A percentile compares a stretch with the other conserved stretches of the same genome.
These are phyloP conservation scores for Lachancea nothofagi DNA, from an alignment of 805 yeast species.

Conservation along the genomic window DNA sequence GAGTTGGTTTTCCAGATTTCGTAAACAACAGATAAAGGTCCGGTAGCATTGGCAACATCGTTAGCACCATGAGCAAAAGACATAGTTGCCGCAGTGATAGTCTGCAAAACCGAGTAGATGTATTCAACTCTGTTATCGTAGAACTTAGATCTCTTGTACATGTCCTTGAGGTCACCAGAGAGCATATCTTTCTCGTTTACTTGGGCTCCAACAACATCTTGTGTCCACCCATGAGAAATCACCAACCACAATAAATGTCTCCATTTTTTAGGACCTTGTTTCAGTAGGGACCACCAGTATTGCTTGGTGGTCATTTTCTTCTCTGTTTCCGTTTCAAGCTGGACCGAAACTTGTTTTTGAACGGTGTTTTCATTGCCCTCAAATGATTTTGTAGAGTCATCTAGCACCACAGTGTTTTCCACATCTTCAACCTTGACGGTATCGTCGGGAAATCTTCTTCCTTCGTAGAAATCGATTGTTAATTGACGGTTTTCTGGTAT, in stretches of 20 bases:
- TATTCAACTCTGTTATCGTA: slow-evolving; percentile 69
- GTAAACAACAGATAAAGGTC: slow-evolving; percentile 65
- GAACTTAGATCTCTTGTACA: slow-evolving; percentile 56
- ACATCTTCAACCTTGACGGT: slow-evolving; percentile 15
- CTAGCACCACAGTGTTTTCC: slow-evolving; percentile 11
- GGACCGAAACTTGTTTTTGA: slow-evolving; percentile 9
- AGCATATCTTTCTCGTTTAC: slow-evolving; percentile 36
- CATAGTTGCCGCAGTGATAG: slow-evolving; percentile 70
- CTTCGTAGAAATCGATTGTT: slow-evolving; percentile 60
- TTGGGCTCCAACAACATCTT: slow-evolving; percentile 55
- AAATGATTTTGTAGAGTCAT: slow-evolving; percentile 12
- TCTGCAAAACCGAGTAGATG: slow-evolving; percentile 62
- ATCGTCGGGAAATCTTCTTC: slow-evolving; percentile 41
- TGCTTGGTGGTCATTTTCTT: slow-evolving; percentile 34
- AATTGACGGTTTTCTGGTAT: slow-evolving; percentile 53
- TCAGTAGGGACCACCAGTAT: slow-evolving; percentile 36
- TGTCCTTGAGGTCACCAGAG: slow-evolving; percentile 41
- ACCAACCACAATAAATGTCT: slow-evolving; percentile 45
- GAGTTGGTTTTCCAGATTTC: slow-evolving; percentile 52
- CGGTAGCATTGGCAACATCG: slow-evolving; percentile 73
- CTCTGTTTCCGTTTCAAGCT: slow-evolving; percentile 14
- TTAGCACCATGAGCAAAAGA: slow-evolving; percentile 81
- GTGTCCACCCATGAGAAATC: slow-evolving; percentile 54
- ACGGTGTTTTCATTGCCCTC: slow-evolving; percentile 14
- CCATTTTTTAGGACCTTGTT: slow-evolving; percentile 49